Conservation (phyloP, 2,329 filamentous ascomycete genomes). For the Paradendryphiella salina region DNA sequence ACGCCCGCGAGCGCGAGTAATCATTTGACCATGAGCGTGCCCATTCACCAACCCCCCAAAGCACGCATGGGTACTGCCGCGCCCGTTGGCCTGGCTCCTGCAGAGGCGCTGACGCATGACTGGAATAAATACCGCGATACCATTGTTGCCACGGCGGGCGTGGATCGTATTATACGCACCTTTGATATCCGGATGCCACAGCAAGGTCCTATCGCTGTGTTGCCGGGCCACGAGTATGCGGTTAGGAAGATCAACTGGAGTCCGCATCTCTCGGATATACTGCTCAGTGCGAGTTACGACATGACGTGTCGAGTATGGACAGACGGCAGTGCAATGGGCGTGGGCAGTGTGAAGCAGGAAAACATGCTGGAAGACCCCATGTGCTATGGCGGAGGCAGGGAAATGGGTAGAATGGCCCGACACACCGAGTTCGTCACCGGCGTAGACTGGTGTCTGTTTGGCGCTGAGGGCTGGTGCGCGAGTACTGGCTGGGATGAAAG, state of each 20-base stretch:
- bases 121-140: constrained; percentile 97
- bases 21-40: constrained; percentile 79
- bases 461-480: constrained; percentile 91
- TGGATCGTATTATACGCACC: constrained; percentile 82
- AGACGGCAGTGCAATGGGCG: constrained; percentile 66
- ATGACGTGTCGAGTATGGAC: constrained; percentile 97
- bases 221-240: constrained; percentile 89
- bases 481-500: constrained; percentile 93
- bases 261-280: constrained; percentile 84
- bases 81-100: constrained; percentile 59
- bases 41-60: constrained; percentile 72
- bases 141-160: constrained; percentile 83
- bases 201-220: constrained; percentile 70
- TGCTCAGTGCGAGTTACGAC: constrained; percentile 91
- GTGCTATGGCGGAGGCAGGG: constrained; percentile 60
- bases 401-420: constrained; percentile 84
- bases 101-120: constrained; percentile 90
- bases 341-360: constrained; percentile 38
- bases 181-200: constrained; percentile 84
- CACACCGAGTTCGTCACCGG: constrained; percentile 97
- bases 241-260: constrained; percentile 87
- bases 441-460: constrained; percentile 97
- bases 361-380: constrained; percentile 45
- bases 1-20: constrained; percentile 84
- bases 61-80: constrained; percentile 51